Percentiles rank a stretch among this genome's conserved stretches.
These are phyloP conservation scores for Scedosporium aurantiacum DNA, from an alignment of 2,329 filamentous ascomycete genomes.

Conservation along the genomic window DNA sequence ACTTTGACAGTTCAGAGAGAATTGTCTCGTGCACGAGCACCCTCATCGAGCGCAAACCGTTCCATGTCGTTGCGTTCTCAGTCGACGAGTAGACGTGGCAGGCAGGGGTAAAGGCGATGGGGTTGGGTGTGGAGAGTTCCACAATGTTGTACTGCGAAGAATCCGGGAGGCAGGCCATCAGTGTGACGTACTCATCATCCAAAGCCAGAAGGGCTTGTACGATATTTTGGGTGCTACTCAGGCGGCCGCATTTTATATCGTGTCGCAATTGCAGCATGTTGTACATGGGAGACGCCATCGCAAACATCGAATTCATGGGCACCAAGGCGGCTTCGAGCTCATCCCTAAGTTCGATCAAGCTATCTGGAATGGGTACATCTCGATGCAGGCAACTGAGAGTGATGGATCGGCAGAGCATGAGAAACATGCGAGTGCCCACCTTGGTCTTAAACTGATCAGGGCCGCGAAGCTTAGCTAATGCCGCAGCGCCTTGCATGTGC, in stretches of 20 bases:
- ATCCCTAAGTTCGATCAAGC: constrained; percentile 33
- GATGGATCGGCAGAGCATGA: constrained; percentile 39
- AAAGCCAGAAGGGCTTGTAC: constrained; percentile 25
- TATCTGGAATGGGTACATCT: constrained; percentile 34
- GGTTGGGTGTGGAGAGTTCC: constrained; percentile 25
- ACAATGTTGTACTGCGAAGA: constrained; percentile 31
- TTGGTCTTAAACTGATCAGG: constrained; percentile 31
- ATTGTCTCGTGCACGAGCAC: constrained; percentile 38
- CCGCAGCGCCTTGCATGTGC: constrained; percentile 41
- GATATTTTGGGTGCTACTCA: constrained; percentile 24
- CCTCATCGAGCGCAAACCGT: constrained; percentile 32
- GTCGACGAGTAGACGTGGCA: constrained; percentile 36
- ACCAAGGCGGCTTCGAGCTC: constrained; percentile 26
- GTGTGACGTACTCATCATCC: constrained; percentile 30
- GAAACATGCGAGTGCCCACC: constrained; percentile 39
- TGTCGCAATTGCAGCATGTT: constrained; percentile 34
- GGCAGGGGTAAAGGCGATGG: constrained; percentile 26
- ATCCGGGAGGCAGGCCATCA: constrained; percentile 26
- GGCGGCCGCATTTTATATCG: constrained; percentile 28
- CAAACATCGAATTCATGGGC: constrained; percentile 28
- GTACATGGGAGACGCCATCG: constrained; percentile 32
- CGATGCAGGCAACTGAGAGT: constrained; percentile 41
- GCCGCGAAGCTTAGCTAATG: constrained; percentile 38
- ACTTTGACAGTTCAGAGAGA: constrained; percentile 28
- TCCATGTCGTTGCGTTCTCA: constrained; percentile 36